Percentiles rank a stretch among this genome's conserved stretches.
These are phyloP conservation scores for Pyricularia pennisetigena DNA, from an alignment of 2,329 filamentous ascomycete genomes.

Conservation along the genomic window DNA sequence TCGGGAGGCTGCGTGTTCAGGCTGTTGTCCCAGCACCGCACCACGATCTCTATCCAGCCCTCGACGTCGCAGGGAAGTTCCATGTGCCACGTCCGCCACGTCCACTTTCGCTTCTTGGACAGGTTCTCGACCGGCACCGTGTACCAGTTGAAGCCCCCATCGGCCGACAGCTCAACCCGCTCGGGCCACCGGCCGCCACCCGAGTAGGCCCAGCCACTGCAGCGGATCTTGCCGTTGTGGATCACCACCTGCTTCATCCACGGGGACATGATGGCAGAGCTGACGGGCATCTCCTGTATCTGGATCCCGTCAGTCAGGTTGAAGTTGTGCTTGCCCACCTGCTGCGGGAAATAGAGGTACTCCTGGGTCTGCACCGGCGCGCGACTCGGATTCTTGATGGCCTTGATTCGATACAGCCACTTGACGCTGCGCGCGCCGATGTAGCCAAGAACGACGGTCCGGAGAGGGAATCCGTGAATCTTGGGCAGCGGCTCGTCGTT, in stretches of 20 bases:
- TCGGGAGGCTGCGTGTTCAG: constrained; percentile 49
- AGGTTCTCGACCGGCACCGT: constrained; percentile 49
- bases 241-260: constrained; percentile 49
- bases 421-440: constrained; percentile 57
- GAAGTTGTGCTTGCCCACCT: constrained; percentile 58
- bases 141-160: constrained; percentile 58
- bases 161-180: constrained; percentile 51
- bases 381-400: constrained; percentile 41
- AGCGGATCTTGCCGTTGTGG: constrained; percentile 46
- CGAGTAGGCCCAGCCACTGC: constrained; percentile 49
- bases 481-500: constrained; percentile 53
- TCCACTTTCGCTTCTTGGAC: constrained; percentile 50
- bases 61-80: constrained; percentile 53
- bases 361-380: constrained; percentile 57
- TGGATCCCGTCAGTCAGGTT: constrained; percentile 49
- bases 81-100: constrained; percentile 56
- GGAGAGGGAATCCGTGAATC: constrained; percentile 57
- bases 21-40: constrained; percentile 51
- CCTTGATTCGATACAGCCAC: constrained; percentile 54
- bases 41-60: constrained; percentile 50
- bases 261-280: constrained; percentile 56
- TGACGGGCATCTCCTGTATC: constrained; percentile 66
- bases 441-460: constrained; percentile 54
- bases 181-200: constrained; percentile 51
- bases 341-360: constrained; percentile 60